phyloP scores from a whole-genome alignment of 225 moss, liverwort and hornwort species.

The Thuidium tamariscinum region DNA sequence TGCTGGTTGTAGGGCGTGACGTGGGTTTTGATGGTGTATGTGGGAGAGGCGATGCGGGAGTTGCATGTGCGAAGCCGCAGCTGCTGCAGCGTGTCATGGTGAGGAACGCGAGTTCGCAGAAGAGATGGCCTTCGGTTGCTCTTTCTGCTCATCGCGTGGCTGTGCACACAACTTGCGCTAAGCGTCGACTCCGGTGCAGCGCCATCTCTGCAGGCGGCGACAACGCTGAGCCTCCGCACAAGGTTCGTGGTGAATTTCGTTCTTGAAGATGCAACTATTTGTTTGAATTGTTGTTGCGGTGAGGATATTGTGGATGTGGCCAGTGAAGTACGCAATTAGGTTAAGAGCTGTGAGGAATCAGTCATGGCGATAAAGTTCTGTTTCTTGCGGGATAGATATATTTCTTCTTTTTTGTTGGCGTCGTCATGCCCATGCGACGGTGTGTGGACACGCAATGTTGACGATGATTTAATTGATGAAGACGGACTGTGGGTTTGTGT shows the following conservation, averaged over 20 bases:
- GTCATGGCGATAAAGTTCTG: not conserved
- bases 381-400: not conserved
- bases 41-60: not conserved
- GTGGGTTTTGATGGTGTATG: not conserved
- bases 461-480: not conserved
- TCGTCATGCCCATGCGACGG: not conserved
- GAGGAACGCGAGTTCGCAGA: not conserved
- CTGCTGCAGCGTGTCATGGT: not conserved
- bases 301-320: not conserved
- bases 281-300: not conserved
- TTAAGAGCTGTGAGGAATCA: not conserved
- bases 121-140: not conserved
- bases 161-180: not conserved
- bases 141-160: not conserved
- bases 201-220: not conserved
- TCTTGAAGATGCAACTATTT: not conserved
- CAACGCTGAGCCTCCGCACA: not conserved
- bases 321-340: not conserved
- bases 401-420: not conserved
- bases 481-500: not conserved
- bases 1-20: not conserved
- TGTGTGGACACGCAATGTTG: not conserved
- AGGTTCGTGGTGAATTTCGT: not conserved
- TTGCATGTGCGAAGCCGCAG: not conserved
- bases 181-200: not conserved